Base-by-base conservation (phyloP, 1,284 basidiomycete genomes). In the Golubevia sp. region DNA sequence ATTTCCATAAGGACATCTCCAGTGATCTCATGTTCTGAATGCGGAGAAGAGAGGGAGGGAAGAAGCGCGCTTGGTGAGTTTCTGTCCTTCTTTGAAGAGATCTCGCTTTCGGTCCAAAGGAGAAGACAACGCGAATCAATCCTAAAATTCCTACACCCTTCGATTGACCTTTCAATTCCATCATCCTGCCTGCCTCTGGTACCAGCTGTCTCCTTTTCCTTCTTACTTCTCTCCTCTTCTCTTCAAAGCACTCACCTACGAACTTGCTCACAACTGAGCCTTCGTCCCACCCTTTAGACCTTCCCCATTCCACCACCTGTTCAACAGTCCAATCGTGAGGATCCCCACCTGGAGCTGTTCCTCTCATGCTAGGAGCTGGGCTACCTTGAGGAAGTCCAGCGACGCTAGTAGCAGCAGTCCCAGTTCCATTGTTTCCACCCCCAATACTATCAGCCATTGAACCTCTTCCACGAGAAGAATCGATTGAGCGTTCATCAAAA, bases 1-100 rank as follows among this genome's bases (percentile, higher is more conserved):
- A 99, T 91, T 74, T 97, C 95, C 61, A 99, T 88, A 3, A 99
- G 88, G 23, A 98, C 92, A 76, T 99, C 97, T 15, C 97, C 96
- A 0, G 94, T 92, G 65, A 99, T 99, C 84, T 99, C 96, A 88
- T 99, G 95, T 61, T 83, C 74, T 24, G 58, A 5, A 34, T 3
- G 11, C 4, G 11, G 11, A 11, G 30, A 34, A 34, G 4, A 6
- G 25, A 52, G 50, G 21, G 1, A 23, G 25, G 21, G 13, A 7
- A 13, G 25, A 23, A 52, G n/a, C n/a, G n/a, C n/a, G n/a, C n/a
- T n/a, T n/a, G n/a, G n/a, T n/a, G n/a, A n/a, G n/a, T n/a, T n/a
- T n/a, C n/a, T n/a, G n/a, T n/a, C n/a, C n/a, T n/a, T n/a, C n/a
- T n/a, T n/a, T n/a, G n/a, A n/a, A n/a, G n/a, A n/a, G n/a, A n/a